Evolutionary conservation across 805 yeast genomes (phyloP).

Genomic region (Kodamaea sagamina): DNA sequence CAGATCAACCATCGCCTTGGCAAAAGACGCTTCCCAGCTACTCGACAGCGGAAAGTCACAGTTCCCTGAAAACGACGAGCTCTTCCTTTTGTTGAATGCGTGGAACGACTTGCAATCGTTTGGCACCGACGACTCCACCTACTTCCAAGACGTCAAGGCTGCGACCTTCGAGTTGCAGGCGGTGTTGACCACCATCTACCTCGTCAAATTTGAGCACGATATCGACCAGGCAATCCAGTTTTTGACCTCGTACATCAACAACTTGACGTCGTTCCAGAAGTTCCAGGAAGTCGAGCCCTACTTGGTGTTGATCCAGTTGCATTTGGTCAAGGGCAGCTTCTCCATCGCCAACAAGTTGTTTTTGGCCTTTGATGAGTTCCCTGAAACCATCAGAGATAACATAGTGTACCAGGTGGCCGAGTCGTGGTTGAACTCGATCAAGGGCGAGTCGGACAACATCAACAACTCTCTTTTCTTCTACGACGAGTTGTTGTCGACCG

Average conservation of each 20-base stretch:
- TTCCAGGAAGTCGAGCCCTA: slow-evolving; percentile 43
- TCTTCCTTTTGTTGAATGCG: slow-evolving; percentile 42
- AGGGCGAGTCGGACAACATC: slow-evolving; percentile 45
- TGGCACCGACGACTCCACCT: slow-evolving; percentile 45
- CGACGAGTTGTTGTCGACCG: slow-evolving; percentile 73
- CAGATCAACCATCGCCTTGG: slow-evolving; percentile 40
- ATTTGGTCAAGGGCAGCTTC: slow-evolving; percentile 40
- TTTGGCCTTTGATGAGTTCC: slow-evolving; percentile 33
- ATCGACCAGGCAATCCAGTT: slow-evolving; percentile 38
- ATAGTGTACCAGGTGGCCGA: slow-evolving; percentile 77
- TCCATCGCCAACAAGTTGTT: slow-evolving; percentile 36
- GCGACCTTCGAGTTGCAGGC: slow-evolving; percentile 44
- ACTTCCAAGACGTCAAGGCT: slow-evolving; percentile 39
- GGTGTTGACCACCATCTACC: slow-evolving; percentile 40
- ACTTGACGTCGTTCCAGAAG: slow-evolving; percentile 20
- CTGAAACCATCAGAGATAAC: slow-evolving; percentile 53
- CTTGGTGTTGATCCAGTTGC: slow-evolving; percentile 41
- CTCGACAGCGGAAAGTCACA: slow-evolving; percentile 36
- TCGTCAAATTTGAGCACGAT: slow-evolving; percentile 38
- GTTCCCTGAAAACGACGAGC: slow-evolving; percentile 36
- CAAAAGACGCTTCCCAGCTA: slow-evolving; percentile 40
- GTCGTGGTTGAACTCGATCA: slow-evolving; percentile 55
- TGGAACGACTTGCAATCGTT: slow-evolving; percentile 46
- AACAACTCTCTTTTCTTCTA: slow-evolving; percentile 56
- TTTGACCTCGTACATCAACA: slow-evolving; percentile 31